A percentile compares a stretch with the other conserved stretches of the same genome.
phyloP scores from a whole-genome alignment of 116 monocot genomes.

The Phalaenopsis hybrid region DNA sequence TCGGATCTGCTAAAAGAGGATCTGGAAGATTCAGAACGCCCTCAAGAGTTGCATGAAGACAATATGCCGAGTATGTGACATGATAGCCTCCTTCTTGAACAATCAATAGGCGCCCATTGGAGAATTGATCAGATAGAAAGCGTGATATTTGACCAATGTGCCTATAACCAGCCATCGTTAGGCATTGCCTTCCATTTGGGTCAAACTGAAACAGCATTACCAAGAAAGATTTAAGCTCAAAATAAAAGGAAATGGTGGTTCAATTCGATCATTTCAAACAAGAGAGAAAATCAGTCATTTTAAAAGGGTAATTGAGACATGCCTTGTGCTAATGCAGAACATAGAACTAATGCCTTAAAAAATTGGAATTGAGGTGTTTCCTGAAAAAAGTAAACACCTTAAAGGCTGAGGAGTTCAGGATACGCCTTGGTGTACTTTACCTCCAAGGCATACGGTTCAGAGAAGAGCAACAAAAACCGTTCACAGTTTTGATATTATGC shows the following conservation, averaged over 20 bases:
- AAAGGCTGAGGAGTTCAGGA: no score
- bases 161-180: conserved; percentile 72
- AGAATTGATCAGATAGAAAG: conserved; percentile 32
- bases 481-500: no score
- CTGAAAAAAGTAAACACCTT: no score
- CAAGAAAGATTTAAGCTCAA: background rate
- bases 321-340: no score
- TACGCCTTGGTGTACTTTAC: no score
- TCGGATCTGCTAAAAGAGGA: conserved; percentile 54
- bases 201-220: conserved; percentile 62
- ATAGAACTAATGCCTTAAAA: no score
- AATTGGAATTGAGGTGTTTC: no score
- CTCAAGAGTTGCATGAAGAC: conserved; percentile 84
- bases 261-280: background rate
- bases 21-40: conserved; percentile 52
- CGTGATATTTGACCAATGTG: conserved; percentile 38
- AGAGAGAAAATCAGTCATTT: no score
- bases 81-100: conserved; percentile 98
- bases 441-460: no score
- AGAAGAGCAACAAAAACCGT: no score
- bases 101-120: conserved; percentile 44
- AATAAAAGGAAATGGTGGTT: background rate
- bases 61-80: conserved; percentile 80
- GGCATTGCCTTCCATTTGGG: conserved; percentile 91
- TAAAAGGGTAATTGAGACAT: no score